phyloP scores from a whole-genome alignment of 2,329 filamentous ascomycete species.

The Beauveria pseudobassiana region DNA sequence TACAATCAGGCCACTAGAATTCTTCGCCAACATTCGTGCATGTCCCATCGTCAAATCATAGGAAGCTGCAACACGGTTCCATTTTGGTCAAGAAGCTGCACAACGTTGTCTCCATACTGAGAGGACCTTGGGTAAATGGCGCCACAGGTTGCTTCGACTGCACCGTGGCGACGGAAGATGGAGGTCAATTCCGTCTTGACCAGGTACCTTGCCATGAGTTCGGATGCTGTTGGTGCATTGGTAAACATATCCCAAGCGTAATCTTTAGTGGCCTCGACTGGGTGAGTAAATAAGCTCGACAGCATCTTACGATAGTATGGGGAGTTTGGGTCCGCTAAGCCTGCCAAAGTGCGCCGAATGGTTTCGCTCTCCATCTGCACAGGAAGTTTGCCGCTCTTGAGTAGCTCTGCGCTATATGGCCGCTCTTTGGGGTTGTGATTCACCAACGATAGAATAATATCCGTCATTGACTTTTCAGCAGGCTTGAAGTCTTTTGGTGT shows the following conservation, averaged over 20 bases:
- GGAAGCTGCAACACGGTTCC: constrained; percentile 86
- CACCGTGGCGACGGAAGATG: constrained; percentile 85
- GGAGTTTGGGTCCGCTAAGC: constrained; percentile 73
- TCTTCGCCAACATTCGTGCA: constrained; percentile 73
- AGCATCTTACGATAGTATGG: constrained; percentile 88
- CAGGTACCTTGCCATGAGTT: constrained; percentile 62
- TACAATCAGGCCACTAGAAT: constrained; percentile 50
- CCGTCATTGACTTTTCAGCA: constrained; percentile 63
- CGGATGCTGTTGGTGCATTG: constrained; percentile 43
- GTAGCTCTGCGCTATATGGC: constrained; percentile 72
- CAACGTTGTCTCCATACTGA: constrained; percentile 66
- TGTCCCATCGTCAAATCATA: constrained; percentile 88
- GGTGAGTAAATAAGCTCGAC: constrained; percentile 71
- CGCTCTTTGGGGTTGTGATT: constrained; percentile 76
- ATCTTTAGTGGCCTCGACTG: constrained; percentile 72
- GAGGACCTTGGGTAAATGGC: constrained; percentile 74
- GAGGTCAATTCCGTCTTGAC: constrained; percentile 67
- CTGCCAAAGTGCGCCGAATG: constrained; percentile 73
- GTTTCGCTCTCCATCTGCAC: constrained; percentile 90
- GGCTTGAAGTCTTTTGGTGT: constrained; percentile 68
- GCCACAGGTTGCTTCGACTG: constrained; percentile 69
- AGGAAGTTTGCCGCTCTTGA: constrained; percentile 80
- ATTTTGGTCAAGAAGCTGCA: constrained; percentile 72
- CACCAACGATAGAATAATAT: constrained; percentile 72
- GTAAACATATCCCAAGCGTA: constrained; percentile 67